These are phyloP conservation scores for Carex kokanica DNA, from an alignment of 176 grass and related monocot genomes.

Conservation along the genomic window DNA sequence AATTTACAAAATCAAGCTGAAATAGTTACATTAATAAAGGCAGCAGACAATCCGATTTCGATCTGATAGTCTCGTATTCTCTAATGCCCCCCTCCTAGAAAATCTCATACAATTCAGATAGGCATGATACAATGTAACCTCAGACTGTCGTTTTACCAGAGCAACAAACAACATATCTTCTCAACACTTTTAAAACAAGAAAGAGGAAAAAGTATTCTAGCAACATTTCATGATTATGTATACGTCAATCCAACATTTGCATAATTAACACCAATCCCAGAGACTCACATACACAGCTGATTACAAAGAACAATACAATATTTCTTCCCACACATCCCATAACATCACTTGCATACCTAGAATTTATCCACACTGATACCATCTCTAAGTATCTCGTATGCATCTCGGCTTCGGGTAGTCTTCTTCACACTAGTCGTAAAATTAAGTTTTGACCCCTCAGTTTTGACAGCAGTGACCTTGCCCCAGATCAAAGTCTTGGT, in stretches of 20 bases:
- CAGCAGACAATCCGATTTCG: background rate
- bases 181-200: background rate
- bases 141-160: background rate
- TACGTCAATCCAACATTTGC: constrained; percentile 9
- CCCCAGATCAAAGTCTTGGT: constrained; percentile 85
- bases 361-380: constrained; percentile 83
- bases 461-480: constrained; percentile 63
- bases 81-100: background rate
- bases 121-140: background rate
- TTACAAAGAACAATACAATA: constrained; percentile 2
- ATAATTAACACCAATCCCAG: constrained; percentile 7
- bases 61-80: background rate
- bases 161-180: background rate
- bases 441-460: constrained; percentile 75
- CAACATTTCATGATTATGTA: background rate
- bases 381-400: constrained; percentile 77
- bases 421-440: constrained; percentile 74
- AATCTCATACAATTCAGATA: background rate
- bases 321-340: background rate
- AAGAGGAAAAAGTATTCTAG: background rate
- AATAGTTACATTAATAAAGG: background rate
- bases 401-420: constrained; percentile 51
- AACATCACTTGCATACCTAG: constrained; percentile 36
- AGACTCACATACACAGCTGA: constrained; percentile 6
- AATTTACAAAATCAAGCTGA: background rate